These are phyloP conservation scores for Radiomyces spectabilis DNA, from an alignment of 192 early-diverging fungal species.

Conservation along the genomic window DNA sequence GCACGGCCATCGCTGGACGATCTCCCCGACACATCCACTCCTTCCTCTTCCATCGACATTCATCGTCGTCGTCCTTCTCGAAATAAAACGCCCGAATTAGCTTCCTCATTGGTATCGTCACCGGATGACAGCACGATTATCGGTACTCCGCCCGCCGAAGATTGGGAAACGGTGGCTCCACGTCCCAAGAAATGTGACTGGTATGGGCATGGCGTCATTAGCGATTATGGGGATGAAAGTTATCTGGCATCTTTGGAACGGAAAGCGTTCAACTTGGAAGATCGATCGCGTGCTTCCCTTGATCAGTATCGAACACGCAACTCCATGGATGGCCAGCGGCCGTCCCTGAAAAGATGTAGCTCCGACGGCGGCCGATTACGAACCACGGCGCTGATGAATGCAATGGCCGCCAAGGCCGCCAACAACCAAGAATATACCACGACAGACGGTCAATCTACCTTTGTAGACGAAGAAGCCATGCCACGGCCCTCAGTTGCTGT, in stretches of 20 bases:
- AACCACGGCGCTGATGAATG: conserved; percentile 16
- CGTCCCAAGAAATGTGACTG: conserved; percentile 5
- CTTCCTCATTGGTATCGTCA: not conserved
- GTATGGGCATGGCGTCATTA: conserved; percentile 15
- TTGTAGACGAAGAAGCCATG: conserved; percentile 3
- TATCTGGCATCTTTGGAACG: conserved; percentile 25
- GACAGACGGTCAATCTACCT: too few relatives aligned
- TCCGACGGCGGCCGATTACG: conserved; percentile 23
- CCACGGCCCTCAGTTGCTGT: conserved; percentile 13
- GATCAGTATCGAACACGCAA: conserved; percentile 10
- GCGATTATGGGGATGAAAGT: conserved; percentile 18
- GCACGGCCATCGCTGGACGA: conserved; percentile 4
- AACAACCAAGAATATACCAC: not conserved
- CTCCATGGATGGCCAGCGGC: not conserved
- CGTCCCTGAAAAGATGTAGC: conserved; percentile 18
- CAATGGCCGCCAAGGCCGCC: conserved; percentile 13
- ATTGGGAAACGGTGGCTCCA: not conserved
- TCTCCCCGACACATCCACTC: not conserved
- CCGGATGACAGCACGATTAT: not conserved
- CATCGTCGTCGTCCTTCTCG: not conserved
- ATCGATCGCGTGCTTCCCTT: conserved; percentile 7
- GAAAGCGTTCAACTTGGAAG: conserved; percentile 15
- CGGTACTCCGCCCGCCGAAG: not conserved
- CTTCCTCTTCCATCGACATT: not conserved
- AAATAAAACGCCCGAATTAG: conserved; percentile 11